These are phyloP conservation scores for Teratosphaeria destructans DNA, from an alignment of 2,329 filamentous ascomycete species.

Conservation along the genomic window DNA sequence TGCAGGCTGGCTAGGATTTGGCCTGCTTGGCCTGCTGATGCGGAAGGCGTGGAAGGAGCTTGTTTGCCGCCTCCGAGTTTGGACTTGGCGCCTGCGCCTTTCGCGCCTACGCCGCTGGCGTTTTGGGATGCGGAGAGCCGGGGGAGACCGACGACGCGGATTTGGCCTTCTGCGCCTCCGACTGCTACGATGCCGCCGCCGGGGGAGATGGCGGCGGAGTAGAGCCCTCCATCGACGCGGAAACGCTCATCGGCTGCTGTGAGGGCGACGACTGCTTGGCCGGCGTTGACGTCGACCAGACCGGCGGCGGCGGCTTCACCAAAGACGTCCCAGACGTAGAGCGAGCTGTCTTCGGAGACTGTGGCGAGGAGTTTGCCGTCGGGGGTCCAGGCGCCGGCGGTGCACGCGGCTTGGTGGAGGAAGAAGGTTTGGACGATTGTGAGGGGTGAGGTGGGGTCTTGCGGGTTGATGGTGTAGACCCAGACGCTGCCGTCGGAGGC, in stretches of 20 bases:
- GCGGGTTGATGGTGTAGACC: slow-evolving; percentile 78
- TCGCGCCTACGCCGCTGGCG: slow-evolving; percentile 28
- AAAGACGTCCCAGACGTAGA: slow-evolving; percentile 91
- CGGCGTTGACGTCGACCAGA: slow-evolving; percentile 39
- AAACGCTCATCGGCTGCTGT: slow-evolving; percentile 82
- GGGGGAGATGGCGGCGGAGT: slow-evolving; percentile 75
- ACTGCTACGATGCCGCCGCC: slow-evolving; percentile 70
- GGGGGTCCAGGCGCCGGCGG: slow-evolving; percentile 80
- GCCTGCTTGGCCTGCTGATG: slow-evolving; percentile 46
- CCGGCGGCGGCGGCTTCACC: slow-evolving; percentile 61
- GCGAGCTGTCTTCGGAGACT: slow-evolving; percentile 74
- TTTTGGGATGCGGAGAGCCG: slow-evolving; percentile 35
- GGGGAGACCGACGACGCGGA: slow-evolving; percentile 77
- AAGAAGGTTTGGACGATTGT: slow-evolving; percentile 87
- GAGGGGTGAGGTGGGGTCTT: slow-evolving; percentile 51
- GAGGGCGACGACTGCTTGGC: slow-evolving; percentile 61
- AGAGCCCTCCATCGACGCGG: slow-evolving; percentile 80
- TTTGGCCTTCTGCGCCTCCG: slow-evolving; percentile 76
- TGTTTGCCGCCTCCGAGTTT: slow-evolving; percentile 40
- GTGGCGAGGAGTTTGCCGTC: slow-evolving; percentile 81
- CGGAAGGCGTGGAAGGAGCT: slow-evolving; percentile 17
- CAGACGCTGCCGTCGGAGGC: slow-evolving; percentile 87
- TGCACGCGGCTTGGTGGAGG: slow-evolving; percentile 75
- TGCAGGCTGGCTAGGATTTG: slow-evolving; percentile 75
- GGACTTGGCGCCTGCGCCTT: slow-evolving; percentile 36